Percentiles rank a stretch among this genome's conserved stretches.
These are phyloP conservation scores for Ceratocystis cubensis DNA, from an alignment of 2,329 filamentous ascomycete species.

Conservation along the genomic window DNA sequence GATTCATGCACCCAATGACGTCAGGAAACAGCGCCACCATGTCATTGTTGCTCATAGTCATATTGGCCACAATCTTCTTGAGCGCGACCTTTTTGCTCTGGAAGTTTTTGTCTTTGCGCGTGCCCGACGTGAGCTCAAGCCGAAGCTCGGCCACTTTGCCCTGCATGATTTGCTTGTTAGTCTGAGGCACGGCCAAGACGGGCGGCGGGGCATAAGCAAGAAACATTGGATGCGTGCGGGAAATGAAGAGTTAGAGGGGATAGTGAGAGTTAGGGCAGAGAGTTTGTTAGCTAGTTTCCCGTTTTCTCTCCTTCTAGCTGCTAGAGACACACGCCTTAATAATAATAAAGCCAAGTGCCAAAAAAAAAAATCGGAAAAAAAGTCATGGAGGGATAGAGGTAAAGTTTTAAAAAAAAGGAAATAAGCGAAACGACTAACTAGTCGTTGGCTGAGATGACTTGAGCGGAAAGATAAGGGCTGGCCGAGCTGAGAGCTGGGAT, in stretches of 20 bases:
- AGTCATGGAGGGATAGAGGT: background rate
- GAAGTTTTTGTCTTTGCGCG: conserved; percentile 97
- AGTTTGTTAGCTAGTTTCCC: too few relatives aligned
- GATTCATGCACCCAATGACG: conserved; percentile 88
- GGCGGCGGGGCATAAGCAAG: conserved; percentile 39
- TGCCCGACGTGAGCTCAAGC: conserved; percentile 70
- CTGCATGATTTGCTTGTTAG: conserved; percentile 45
- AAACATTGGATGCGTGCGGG: conserved; percentile 33
- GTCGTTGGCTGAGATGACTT: background rate
- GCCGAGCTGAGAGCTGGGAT: background rate
- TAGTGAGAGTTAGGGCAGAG: too few relatives aligned
- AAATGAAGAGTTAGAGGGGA: background rate
- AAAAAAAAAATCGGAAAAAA: too few relatives aligned
- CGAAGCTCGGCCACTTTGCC: conserved; percentile 97
- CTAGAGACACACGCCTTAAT: too few relatives aligned
- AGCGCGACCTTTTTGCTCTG: conserved; percentile 91
- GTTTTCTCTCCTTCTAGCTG: too few relatives aligned
- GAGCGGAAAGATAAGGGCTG: background rate
- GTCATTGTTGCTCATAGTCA: conserved; percentile 99
- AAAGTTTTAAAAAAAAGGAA: background rate
- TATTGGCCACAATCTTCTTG: conserved; percentile 99
- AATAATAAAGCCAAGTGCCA: too few relatives aligned
- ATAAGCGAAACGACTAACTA: conserved; percentile 5
- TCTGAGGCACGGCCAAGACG: conserved; percentile 24
- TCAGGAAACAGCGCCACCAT: conserved; percentile 97